phyloP scores from a whole-genome alignment of 352 stramenopile species.

The Phytophthora hybrid region DNA sequence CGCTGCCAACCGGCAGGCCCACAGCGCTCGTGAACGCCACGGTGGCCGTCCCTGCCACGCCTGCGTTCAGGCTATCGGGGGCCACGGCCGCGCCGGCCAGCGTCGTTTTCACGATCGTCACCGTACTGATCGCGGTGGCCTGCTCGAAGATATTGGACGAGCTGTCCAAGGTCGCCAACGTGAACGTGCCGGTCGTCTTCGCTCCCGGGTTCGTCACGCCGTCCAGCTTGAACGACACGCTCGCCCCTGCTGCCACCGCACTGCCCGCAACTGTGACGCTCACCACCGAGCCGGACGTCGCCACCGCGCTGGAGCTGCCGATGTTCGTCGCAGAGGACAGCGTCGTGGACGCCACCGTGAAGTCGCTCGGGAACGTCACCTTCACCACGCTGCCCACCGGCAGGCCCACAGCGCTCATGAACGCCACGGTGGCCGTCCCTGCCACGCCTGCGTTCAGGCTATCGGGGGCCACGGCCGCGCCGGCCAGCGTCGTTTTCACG shows the following conservation, averaged over 20 bases:
- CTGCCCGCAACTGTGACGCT: constrained; percentile 39
- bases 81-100: constrained; percentile 27
- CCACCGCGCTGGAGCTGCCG: constrained; percentile 35
- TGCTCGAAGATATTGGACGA: constrained; percentile 17
- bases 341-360: constrained; percentile 35
- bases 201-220: constrained; percentile 63
- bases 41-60: constrained; percentile 31
- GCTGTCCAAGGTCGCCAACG: constrained; percentile 47
- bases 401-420: constrained; percentile 50
- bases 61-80: constrained; percentile 41
- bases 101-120: constrained; percentile 25
- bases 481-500: constrained; percentile 16
- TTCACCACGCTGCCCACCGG: constrained; percentile 44
- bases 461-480: constrained; percentile 30
- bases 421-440: constrained; percentile 39
- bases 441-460: constrained; percentile 40
- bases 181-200: constrained; percentile 49
- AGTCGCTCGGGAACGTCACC: constrained; percentile 51
- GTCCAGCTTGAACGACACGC: constrained; percentile 55
- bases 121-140: neutral
- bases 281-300: constrained; percentile 30
- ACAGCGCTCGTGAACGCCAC: constrained; percentile 55
- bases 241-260: constrained; percentile 27
- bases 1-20: constrained; percentile 39
- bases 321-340: constrained; percentile 39